Base-by-base conservation (phyloP, 768 basidiomycete species). In the Holtermanniella nyarrowii region DNA sequence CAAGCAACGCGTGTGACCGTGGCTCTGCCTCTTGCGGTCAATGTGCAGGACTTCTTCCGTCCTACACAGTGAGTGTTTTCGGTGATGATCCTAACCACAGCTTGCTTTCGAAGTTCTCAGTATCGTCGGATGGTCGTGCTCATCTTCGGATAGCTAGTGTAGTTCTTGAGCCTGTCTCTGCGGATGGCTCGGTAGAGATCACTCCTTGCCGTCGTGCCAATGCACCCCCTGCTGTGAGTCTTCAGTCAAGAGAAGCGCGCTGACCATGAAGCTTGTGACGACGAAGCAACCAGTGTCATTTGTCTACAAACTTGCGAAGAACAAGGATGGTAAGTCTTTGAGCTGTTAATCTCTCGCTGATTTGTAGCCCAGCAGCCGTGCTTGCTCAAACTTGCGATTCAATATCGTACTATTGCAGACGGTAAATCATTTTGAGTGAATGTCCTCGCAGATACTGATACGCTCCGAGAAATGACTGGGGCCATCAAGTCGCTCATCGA, bases 41-140 rank as follows among this genome's bases (percentile, higher is more conserved):
- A 91, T 52, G 93, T 97, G 0, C 86, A 96, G 71, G 95, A 99
- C 68, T 91, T 88, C 71, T 96, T 97, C 76, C 81, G 93, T 20
- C 84, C 84, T 23, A 76, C 80, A 50, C 82, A 81, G 93, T 89
- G 31, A 42, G 77, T 42, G 4, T 20, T 42, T 24, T 26, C 7
- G 18, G 20, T 26, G 47, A 52, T 51, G 22, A 49, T 39, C 44
- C 27, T 42, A 43, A 21, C 20, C 18, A 2, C 55, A 96, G 93
- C 56, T 73, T 96, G 3, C 82, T 96, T 59, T 91, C 88, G 3
- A 85, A 84, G 65, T 97, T 93, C 65, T 88, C 86, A 0, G 79
- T 95, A 45, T 88, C 88, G 2, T 81, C 87, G 0, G 83, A 84
- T 42, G 82, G 81, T 20, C 77, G 80, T 54, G 84, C 88, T 58